Evolutionary conservation across 805 yeast species (phyloP).

Genomic region (Kodamaea restingae): DNA sequence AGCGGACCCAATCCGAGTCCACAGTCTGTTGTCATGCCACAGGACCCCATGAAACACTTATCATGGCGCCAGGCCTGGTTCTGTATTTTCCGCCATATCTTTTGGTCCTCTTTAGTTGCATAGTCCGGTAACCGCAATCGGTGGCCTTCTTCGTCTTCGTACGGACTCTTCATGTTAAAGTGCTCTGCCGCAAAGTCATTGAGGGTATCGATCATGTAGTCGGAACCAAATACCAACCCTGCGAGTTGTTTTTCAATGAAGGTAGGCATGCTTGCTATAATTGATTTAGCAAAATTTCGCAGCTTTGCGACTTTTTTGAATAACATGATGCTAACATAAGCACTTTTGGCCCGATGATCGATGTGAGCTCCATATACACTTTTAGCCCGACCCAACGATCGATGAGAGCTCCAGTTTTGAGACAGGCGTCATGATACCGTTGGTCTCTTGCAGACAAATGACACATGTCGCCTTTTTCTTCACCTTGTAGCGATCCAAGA

Average conservation of each 20-base stretch:
- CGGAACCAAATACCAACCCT: conserved; percentile 40
- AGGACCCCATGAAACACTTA: conserved; percentile 75
- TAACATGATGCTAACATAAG: too few relatives aligned
- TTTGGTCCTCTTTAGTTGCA: conserved; percentile 51
- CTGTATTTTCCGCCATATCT: conserved; percentile 70
- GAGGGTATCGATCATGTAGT: conserved; percentile 51
- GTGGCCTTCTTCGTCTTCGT: conserved; percentile 53
- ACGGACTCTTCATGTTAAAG: conserved; percentile 65
- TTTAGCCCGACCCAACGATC: not conserved
- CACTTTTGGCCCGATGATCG: too few relatives aligned
- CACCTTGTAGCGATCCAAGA: conserved; percentile 42
- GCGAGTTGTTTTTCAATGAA: conserved; percentile 2
- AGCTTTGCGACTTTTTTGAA: not conserved
- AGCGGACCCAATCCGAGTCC: conserved; percentile 80
- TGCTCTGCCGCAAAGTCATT: conserved; percentile 66
- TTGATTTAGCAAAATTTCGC: not conserved
- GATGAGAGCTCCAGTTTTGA: not conserved
- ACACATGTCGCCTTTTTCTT: conserved; percentile 43
- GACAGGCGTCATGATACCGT: conserved; percentile 57
- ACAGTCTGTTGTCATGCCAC: conserved; percentile 57
- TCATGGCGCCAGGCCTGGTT: conserved; percentile 85
- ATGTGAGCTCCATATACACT: too few relatives aligned
- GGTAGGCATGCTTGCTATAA: conserved; percentile 1
- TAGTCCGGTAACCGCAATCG: conserved; percentile 56
- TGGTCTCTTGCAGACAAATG: conserved; percentile 57